Percentiles rank a stretch among this genome's conserved stretches.
phyloP scores from a whole-genome alignment of 352 stramenopile genomes.

The Globisporangium cystogenes region DNA sequence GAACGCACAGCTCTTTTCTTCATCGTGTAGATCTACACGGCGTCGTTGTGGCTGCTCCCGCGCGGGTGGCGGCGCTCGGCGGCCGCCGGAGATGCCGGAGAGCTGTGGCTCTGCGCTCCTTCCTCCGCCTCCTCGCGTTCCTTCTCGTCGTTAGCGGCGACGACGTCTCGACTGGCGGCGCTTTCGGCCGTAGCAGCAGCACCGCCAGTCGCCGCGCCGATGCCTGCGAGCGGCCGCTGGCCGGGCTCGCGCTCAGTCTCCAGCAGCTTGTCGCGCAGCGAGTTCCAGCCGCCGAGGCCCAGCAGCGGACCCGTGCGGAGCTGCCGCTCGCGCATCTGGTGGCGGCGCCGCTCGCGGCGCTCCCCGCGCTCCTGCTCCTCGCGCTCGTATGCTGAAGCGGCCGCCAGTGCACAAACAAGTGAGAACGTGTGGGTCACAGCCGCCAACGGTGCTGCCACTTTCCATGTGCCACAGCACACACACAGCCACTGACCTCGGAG shows the following conservation, averaged over 20 bases:
- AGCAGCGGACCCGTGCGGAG: constrained; percentile 7
- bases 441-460: no score
- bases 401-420: not conserved
- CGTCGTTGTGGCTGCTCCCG: no score
- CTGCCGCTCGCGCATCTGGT: not conserved
- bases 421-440: not conserved
- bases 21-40: no score
- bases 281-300: constrained; percentile 11
- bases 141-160: no score
- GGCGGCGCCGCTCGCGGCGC: not conserved
- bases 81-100: no score
- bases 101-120: no score
- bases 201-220: not conserved
- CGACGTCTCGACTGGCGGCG: no score
- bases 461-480: not conserved
- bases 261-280: constrained; percentile 13
- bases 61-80: no score
- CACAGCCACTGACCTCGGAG: not conserved
- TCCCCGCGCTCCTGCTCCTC: not conserved
- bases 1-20: no score
- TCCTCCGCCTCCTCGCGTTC: no score
- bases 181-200: no score
- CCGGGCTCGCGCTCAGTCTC: constrained; percentile 12
- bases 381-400: not conserved
- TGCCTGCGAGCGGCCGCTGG: constrained; percentile 7